Evolutionary conservation across 2,329 filamentous ascomycete genomes (phyloP).

Genomic region (Aspergillus sp.): DNA sequence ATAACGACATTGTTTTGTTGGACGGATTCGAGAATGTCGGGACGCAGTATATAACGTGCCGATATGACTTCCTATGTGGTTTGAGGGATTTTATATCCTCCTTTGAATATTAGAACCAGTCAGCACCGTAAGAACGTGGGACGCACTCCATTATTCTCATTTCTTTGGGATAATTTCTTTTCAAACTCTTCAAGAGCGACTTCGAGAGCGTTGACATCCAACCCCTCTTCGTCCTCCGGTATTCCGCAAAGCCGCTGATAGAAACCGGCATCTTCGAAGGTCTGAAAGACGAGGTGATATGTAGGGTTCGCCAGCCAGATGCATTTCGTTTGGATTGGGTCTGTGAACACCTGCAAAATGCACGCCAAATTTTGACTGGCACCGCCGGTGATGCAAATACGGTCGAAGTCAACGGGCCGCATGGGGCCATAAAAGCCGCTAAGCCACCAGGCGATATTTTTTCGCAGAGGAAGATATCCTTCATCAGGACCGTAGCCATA

Average conservation of each 20-base stretch:
- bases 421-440: conserved; percentile 49
- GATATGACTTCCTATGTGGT: conserved; percentile 68
- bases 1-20: conserved; percentile 69
- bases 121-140: neutral
- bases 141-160: neutral
- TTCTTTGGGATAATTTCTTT: conserved; percentile 1
- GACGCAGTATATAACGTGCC: conserved; percentile 80
- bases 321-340: conserved; percentile 62
- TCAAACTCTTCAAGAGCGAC: conserved; percentile 44
- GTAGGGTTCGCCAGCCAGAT: conserved; percentile 74
- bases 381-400: conserved; percentile 73
- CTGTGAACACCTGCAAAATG: conserved; percentile 69
- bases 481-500: conserved; percentile 71
- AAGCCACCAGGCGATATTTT: conserved; percentile 63
- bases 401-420: conserved; percentile 41
- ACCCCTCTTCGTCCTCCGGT: conserved; percentile 68
- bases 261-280: conserved; percentile 75
- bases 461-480: conserved; percentile 61
- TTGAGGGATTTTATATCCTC: conserved; percentile 52
- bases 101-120: neutral
- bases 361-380: conserved; percentile 73
- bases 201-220: conserved; percentile 59
- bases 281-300: conserved; percentile 70
- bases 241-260: conserved; percentile 57
- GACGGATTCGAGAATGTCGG: conserved; percentile 87